phyloP scores from a whole-genome alignment of 1,284 basidiomycete species.

The Heterobasidion parviporum region DNA sequence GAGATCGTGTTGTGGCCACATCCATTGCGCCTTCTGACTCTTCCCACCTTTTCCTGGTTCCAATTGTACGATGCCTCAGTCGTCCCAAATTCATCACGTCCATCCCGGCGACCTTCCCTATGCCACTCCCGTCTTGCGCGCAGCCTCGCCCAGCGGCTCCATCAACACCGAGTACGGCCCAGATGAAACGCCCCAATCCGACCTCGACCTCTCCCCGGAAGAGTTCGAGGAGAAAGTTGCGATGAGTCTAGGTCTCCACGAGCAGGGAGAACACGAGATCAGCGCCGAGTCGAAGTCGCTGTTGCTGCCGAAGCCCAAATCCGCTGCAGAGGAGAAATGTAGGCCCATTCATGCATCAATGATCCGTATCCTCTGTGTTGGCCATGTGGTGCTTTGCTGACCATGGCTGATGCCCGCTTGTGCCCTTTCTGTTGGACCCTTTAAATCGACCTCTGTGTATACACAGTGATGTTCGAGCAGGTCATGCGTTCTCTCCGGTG shows the following conservation, averaged over 20 bases:
- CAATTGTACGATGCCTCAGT: background rate
- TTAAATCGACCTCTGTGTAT: background rate
- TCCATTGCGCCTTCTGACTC: too few relatives aligned
- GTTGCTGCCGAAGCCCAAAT: constrained; percentile 17
- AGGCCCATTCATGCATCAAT: too few relatives aligned
- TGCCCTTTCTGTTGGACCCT: too few relatives aligned
- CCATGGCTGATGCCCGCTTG: too few relatives aligned
- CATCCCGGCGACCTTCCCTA: constrained; percentile 35
- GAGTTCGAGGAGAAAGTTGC: constrained; percentile 47
- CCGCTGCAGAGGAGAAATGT: constrained; percentile 11
- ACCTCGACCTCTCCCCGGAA: constrained; percentile 40
- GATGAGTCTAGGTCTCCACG: constrained; percentile 33
- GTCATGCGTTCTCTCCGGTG: constrained; percentile 44
- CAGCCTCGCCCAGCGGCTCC: constrained; percentile 64
- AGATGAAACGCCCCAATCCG: constrained; percentile 52
- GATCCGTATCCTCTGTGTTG: background rate
- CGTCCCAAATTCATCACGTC: constrained; percentile 15
- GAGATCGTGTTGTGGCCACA: too few relatives aligned
- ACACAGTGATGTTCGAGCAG: constrained; percentile 28
- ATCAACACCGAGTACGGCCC: constrained; percentile 56
- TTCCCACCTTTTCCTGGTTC: too few relatives aligned
- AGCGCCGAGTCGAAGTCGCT: constrained; percentile 32
- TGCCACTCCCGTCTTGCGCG: constrained; percentile 55
- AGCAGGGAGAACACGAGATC: constrained; percentile 36
- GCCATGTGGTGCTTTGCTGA: too few relatives aligned